Percentiles rank a stretch among this genome's conserved stretches.
Evolutionary conservation across 768 basidiomycete genomes (phyloP).

Genomic region (Phylloporus sp.): DNA sequence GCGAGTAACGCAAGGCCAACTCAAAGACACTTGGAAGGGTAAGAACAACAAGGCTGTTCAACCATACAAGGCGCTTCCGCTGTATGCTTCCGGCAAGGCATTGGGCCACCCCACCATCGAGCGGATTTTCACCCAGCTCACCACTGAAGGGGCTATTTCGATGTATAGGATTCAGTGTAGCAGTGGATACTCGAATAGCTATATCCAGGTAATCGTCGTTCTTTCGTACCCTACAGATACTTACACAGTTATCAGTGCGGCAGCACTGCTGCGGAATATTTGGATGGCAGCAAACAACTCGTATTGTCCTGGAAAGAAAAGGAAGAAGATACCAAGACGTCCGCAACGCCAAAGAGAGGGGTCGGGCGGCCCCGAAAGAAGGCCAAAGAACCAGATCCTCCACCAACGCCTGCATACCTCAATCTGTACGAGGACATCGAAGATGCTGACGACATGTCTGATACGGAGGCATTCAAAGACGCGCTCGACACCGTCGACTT

Average conservation of each 20-base stretch:
- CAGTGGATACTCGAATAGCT: conserved; percentile 48
- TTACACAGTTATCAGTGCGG: conserved; percentile 16
- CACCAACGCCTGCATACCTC: not conserved
- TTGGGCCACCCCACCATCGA: conserved; percentile 55
- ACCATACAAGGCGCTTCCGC: conserved; percentile 42
- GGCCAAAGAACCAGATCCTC: conserved; percentile 15
- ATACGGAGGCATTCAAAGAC: conserved; percentile 14
- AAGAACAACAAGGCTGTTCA: conserved; percentile 43
- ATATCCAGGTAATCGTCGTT: conserved; percentile 43
- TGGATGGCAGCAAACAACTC: conserved; percentile 15
- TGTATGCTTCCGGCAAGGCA: conserved; percentile 53
- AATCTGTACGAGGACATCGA: conserved; percentile 31
- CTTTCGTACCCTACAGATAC: not conserved
- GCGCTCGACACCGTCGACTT: conserved; percentile 1
- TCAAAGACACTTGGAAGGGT: conserved; percentile 65
- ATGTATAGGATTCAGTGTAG: conserved; percentile 45
- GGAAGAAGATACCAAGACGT: conserved; percentile 7
- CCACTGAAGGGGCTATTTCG: conserved; percentile 46
- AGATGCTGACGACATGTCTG: conserved; percentile 21
- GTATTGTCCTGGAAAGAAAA: conserved; percentile 27
- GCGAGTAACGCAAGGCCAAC: conserved; percentile 56
- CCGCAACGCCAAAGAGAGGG: conserved; percentile 7
- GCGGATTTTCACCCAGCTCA: conserved; percentile 57
- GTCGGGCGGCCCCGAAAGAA: conserved; percentile 15
- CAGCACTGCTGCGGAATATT: conserved; percentile 19